phyloP scores from a whole-genome alignment of 768 basidiomycete species.

The Hypholoma sublateritium region DNA sequence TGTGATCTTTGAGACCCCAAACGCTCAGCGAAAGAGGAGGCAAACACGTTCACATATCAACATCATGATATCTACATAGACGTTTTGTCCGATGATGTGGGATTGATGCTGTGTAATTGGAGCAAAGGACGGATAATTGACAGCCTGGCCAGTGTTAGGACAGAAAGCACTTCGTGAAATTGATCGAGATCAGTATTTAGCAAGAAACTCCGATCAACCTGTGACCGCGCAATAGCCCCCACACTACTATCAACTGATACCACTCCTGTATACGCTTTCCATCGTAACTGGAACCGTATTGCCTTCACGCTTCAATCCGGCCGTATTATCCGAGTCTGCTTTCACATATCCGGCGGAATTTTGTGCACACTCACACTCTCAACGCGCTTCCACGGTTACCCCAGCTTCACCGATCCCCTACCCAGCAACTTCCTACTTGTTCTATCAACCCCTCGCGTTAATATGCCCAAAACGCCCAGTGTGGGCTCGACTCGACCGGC shows the following conservation, averaged over 20 bases:
- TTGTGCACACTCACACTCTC: neutral
- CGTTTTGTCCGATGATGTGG: neutral
- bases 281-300: neutral
- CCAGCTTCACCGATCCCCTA: neutral
- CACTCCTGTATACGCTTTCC: neutral
- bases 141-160: neutral
- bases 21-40: neutral
- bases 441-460: neutral
- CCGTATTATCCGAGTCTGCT: neutral
- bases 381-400: neutral
- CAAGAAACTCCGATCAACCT: constrained; percentile 9
- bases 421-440: neutral
- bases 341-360: too few relatives aligned
- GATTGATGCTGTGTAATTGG: neutral
- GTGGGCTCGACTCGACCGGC: constrained; percentile 54
- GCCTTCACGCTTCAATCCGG: neutral
- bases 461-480: constrained; percentile 68
- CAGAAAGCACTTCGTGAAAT: neutral
- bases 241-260: neutral
- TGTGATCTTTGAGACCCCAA: neutral
- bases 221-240: constrained; percentile 3
- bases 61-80: neutral
- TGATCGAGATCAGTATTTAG: neutral
- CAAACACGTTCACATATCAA: neutral
- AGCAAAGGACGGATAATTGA: neutral